Base-by-base conservation (phyloP, 768 basidiomycete genomes). In the Exidia glandulosa region DNA sequence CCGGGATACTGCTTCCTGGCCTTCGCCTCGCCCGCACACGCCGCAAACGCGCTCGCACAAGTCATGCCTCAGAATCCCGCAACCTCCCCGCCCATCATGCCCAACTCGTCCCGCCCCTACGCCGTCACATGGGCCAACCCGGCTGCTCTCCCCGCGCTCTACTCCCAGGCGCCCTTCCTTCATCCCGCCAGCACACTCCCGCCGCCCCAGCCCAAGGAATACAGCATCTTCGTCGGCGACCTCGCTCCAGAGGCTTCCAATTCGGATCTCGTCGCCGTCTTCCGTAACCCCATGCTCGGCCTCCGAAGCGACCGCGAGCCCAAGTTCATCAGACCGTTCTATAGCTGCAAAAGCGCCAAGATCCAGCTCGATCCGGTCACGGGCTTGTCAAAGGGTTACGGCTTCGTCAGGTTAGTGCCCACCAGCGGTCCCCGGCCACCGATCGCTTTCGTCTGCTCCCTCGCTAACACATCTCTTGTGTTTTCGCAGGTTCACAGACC, bases 151-250 rank as follows among this genome's bases (percentile, higher is more conserved):
- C 41, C 57, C 14, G 12, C 48, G 16, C 25, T 31, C 36, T 75
- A 77, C 32, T 72, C 76, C 32, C 70, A 71, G 23, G 73, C 77
- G 19, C 68, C 69, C 23, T 65, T 76, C 31, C 13, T 57, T 14
- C 34, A 58, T 9, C 36, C 29, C 27, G 23, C 19, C 25, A 34
- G 29, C 33, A 62, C 75, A 58, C 67, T 73, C 37, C 63, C 69
- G 14, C 66, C 74, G 13, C 71, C 69, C 59, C 85, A 84, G 69
- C 82, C 83, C 34, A 90, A 86, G 71, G 94, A 95, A 73, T 94
- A 88, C 69, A 91, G 89, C 71, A 91, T 96, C 59, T 96, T 96
- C 66, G 93, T 95, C 2, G 93, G 93, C 48, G 93, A 96, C 72
- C 80, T 96, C 48, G 91, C 91, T 2, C 88, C 92, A 10, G 92